These are phyloP conservation scores for Tetrastigma voinierianum DNA, from an alignment of 164 flowering plant genomes.

Conservation along the genomic window DNA sequence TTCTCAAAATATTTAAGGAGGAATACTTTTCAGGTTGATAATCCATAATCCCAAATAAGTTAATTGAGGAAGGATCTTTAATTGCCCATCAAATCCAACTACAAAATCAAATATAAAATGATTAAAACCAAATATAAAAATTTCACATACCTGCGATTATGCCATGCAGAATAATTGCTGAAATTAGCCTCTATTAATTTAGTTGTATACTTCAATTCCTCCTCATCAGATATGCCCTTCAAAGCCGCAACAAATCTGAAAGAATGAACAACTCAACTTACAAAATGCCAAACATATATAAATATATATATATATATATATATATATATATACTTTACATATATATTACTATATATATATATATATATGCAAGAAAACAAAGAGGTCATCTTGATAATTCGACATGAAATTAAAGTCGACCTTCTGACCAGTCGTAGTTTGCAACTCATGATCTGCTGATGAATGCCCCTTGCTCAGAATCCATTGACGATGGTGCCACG, in stretches of 20 bases:
- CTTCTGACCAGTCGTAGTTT: conserved; percentile 60
- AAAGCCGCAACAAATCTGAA: conserved; percentile 71
- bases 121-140: neutral
- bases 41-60: too few relatives aligned
- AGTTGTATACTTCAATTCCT: conserved; percentile 70
- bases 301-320: too few relatives aligned
- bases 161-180: conserved; percentile 99
- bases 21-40: too few relatives aligned
- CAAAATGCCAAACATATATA: too few relatives aligned
- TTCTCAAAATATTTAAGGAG: too few relatives aligned
- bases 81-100: neutral
- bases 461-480: conserved; percentile 69
- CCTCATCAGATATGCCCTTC: conserved; percentile 63
- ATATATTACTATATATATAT: too few relatives aligned
- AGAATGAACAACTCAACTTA: neutral
- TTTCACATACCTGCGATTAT: conserved; percentile 68
- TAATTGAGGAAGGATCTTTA: neutral
- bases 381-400: conserved; percentile 56
- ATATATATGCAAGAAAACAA: neutral
- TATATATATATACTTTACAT: too few relatives aligned
- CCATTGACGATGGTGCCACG: conserved; percentile 97
- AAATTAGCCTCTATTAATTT: conserved; percentile 69
- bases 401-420: conserved; percentile 83
- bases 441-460: conserved; percentile 56
- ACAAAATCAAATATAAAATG: neutral